A percentile compares a stretch with the other conserved stretches of the same genome.
Evolutionary conservation across 1,284 basidiomycete species (phyloP).

Genomic region (Fomitopsis pinicola): DNA sequence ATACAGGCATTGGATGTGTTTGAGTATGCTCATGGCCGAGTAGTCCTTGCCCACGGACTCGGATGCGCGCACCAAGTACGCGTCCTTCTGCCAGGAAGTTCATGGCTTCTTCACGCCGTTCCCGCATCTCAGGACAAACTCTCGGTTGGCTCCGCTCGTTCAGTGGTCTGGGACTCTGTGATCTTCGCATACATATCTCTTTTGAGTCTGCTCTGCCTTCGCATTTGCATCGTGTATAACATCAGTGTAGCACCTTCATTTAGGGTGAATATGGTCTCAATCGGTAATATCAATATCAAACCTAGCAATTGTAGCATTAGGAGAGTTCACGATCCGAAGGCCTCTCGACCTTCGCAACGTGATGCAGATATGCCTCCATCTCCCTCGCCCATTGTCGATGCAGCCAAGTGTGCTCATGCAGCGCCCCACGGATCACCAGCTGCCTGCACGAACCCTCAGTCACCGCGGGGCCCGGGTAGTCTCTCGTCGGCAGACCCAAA

Average conservation of each 20-base stretch:
- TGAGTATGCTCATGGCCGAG: neutral
- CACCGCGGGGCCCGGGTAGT: neutral
- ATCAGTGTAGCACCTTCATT: neutral
- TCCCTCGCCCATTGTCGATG: conserved; percentile 32
- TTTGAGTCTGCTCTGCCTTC: neutral
- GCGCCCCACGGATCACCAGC: conserved; percentile 31
- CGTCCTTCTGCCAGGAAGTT: conserved; percentile 7
- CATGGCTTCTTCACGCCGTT: neutral
- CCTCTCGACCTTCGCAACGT: neutral
- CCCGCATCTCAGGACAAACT: neutral
- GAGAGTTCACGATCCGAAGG: neutral
- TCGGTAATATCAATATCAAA: neutral
- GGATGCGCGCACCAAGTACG: conserved; percentile 1
- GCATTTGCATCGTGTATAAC: neutral
- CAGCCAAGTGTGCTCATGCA: conserved; percentile 43
- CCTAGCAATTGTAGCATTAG: neutral
- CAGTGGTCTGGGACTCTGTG: neutral
- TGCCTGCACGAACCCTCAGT: conserved; percentile 5
- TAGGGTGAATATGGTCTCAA: neutral
- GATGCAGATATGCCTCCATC: conserved; percentile 26
- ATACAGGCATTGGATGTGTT: neutral
- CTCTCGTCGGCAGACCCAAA: no score
- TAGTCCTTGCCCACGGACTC: conserved; percentile 3
- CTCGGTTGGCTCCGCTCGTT: neutral
- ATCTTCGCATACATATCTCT: neutral